These are phyloP conservation scores for Boletus patriciae DNA, from an alignment of 768 basidiomycete species.

Conservation along the genomic window DNA sequence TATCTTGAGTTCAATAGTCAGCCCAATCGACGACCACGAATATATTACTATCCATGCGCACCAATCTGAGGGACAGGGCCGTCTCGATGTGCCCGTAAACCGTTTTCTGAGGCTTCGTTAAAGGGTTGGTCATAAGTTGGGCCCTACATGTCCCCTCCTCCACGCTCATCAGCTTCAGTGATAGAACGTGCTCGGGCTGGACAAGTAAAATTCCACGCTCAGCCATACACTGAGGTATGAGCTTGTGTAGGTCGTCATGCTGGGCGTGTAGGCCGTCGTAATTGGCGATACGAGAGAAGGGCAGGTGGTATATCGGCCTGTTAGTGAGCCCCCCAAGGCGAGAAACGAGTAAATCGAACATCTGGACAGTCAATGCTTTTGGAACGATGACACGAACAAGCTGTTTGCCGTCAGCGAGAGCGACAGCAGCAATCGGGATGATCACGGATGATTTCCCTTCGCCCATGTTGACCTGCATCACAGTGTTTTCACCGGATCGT, in stretches of 20 bases:
- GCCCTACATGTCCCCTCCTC: slow-evolving; percentile 25
- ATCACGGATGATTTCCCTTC: slow-evolving; percentile 51
- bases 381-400: slow-evolving; percentile 49
- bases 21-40: too few species aligned
- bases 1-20: not conserved
- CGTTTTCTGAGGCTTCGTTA: slow-evolving; percentile 12
- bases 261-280: not conserved
- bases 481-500: slow-evolving; percentile 31
- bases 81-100: not conserved
- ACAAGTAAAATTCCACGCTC: slow-evolving; percentile 41
- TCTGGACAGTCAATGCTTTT: slow-evolving; percentile 41
- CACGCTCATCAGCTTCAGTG: slow-evolving; percentile 44
- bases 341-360: slow-evolving; percentile 44
- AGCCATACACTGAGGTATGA: slow-evolving; percentile 39
- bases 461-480: slow-evolving; percentile 54
- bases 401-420: slow-evolving; percentile 41
- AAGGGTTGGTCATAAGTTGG: slow-evolving; percentile 4
- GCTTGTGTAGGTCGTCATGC: slow-evolving; percentile 15
- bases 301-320: slow-evolving; percentile 45
- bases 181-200: slow-evolving; percentile 53
- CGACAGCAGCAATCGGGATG: slow-evolving; percentile 41
- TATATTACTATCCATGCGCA: not conserved
- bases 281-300: slow-evolving; percentile 42
- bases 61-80: not conserved
- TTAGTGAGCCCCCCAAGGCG: slow-evolving; percentile 44